phyloP scores from a whole-genome alignment of 352 stramenopile genomes.

The Pythium rhizo-oryzae region DNA sequence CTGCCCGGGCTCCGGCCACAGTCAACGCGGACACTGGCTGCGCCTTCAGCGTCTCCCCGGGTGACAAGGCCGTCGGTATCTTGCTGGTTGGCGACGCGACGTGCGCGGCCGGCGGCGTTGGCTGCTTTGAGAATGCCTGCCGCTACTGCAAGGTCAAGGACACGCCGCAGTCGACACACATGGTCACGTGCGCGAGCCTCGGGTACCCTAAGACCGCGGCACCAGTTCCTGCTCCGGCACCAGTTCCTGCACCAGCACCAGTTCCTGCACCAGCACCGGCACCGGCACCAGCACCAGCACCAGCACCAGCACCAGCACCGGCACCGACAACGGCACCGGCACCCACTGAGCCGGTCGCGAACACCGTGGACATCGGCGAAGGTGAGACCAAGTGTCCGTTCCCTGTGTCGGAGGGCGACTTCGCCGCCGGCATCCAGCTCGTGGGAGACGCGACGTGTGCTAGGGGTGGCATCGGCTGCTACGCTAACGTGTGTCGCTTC shows the following conservation, averaged over 20 bases:
- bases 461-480: neutral
- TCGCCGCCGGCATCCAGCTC: neutral
- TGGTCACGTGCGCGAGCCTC: neutral
- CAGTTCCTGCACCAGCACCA: too few species aligned
- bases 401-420: neutral
- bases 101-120: constrained; percentile 12
- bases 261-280: too few species aligned
- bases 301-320: too few species aligned
- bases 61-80: constrained; percentile 14
- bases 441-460: neutral
- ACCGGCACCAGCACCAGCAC: too few species aligned
- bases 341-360: neutral
- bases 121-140: constrained; percentile 11
- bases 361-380: too few species aligned
- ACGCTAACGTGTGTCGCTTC: constrained; percentile 17
- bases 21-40: too few species aligned
- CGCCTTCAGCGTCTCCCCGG: too few species aligned
- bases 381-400: too few species aligned
- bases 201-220: neutral
- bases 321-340: too few species aligned
- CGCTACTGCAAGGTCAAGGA: constrained; percentile 12
- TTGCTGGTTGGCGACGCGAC: constrained; percentile 13
- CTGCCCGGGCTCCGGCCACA: too few species aligned
- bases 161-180: constrained; percentile 3
- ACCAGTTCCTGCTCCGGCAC: too few species aligned